These are phyloP conservation scores for Colletotrichum sp. DNA, from an alignment of 2,329 filamentous ascomycete genomes.

Conservation along the genomic window DNA sequence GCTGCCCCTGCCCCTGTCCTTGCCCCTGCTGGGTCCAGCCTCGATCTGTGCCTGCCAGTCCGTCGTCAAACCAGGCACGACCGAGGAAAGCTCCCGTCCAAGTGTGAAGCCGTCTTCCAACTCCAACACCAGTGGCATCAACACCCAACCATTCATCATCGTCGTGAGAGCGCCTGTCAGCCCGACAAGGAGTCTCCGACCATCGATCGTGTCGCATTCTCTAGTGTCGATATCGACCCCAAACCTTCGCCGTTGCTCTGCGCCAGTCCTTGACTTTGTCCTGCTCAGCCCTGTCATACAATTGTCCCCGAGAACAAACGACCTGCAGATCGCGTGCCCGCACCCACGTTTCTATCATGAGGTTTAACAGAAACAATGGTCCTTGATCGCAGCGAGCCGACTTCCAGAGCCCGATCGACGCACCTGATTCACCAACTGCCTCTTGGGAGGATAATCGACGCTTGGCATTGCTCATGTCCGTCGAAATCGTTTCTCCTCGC, in stretches of 20 bases:
- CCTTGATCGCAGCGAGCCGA: neutral
- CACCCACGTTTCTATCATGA: neutral
- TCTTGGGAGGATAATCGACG: neutral
- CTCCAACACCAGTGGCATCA: neutral
- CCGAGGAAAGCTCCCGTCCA: neutral
- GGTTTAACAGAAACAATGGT: neutral
- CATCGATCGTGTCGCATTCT: neutral
- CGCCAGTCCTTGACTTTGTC: neutral
- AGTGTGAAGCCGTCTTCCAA: neutral
- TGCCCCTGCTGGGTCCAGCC: neutral
- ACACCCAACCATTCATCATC: neutral
- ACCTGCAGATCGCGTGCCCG: neutral
- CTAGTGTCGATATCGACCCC: neutral
- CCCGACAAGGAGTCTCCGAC: neutral
- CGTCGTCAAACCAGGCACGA: neutral
- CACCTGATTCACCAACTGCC: neutral
- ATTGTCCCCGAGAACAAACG: neutral
- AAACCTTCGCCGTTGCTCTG: neutral
- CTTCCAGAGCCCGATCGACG: neutral
- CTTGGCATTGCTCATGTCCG: neutral
- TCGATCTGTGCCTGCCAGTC: neutral
- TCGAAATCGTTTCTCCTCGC: neutral
- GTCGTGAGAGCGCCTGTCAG: neutral
- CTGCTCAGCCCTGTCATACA: neutral
- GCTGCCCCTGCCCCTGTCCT: neutral